These are phyloP conservation scores for Pseudodiploospora longispora DNA, from an alignment of 2,329 filamentous ascomycete species.

Conservation along the genomic window DNA sequence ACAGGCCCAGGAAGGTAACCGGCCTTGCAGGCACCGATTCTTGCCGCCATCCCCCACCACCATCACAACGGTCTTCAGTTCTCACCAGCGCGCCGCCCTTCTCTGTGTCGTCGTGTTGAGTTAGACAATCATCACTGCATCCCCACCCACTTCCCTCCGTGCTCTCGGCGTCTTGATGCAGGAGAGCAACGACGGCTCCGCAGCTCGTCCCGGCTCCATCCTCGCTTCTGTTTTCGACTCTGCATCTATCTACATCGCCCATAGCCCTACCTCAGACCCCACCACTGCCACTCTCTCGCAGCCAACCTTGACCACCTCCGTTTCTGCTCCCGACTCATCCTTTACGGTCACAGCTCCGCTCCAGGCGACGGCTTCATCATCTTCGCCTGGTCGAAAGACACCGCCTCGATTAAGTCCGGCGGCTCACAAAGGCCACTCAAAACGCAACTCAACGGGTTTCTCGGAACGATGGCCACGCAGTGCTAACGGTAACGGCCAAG, in stretches of 20 bases:
- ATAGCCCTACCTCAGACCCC: neutral
- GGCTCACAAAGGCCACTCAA: slow-evolving; percentile 3
- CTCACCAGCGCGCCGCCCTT: no score
- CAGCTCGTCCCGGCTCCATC: slow-evolving; percentile 8
- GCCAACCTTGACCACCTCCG: neutral
- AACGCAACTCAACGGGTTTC: slow-evolving; percentile 7
- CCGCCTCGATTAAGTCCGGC: neutral
- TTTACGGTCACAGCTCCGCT: neutral
- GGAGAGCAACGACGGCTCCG: slow-evolving; percentile 12
- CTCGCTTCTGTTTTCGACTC: slow-evolving; percentile 9
- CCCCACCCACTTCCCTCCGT: neutral
- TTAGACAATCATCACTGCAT: no score
- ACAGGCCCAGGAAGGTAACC: no score
- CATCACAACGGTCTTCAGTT: no score
- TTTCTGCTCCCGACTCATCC: neutral
- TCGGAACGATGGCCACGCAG: slow-evolving; percentile 11
- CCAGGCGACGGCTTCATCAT: neutral
- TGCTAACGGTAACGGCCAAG: slow-evolving; percentile 9
- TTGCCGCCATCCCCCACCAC: no score
- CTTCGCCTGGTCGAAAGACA: no score
- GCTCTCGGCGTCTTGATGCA: slow-evolving; percentile 23
- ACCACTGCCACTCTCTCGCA: neutral
- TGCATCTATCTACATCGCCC: slow-evolving; percentile 1
- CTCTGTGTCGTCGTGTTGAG: no score
- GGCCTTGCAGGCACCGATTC: no score